Percentiles rank a stretch among this genome's conserved stretches.
Conservation (phyloP, 2,329 filamentous ascomycete genomes). For the Thielaviopsis cerberus region DNA sequence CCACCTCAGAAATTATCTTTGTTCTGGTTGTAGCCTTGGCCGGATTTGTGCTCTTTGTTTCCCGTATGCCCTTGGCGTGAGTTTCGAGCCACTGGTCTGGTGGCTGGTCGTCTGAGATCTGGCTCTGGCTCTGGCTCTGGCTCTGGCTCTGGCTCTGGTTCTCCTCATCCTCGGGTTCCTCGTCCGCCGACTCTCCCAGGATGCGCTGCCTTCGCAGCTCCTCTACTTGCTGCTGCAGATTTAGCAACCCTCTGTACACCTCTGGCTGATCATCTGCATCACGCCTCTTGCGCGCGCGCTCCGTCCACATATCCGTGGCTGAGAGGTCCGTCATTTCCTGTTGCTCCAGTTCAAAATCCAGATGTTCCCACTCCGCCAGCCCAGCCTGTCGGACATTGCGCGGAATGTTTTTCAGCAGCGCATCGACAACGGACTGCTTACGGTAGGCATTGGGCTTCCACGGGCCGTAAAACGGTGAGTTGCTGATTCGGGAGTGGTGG, state of each 20-base stretch:
- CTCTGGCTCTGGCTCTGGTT: too few relatives aligned
- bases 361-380: constrained; percentile 26
- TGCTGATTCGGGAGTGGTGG: constrained; percentile 22
- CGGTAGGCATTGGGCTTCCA: constrained; percentile 23
- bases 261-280: background rate
- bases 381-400: constrained; percentile 21
- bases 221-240: background rate
- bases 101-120: background rate
- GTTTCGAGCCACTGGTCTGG: background rate
- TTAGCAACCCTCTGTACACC: background rate
- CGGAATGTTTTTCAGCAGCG: constrained; percentile 24
- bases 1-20: too few relatives aligned
- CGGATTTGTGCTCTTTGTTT: background rate
- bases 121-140: too few relatives aligned
- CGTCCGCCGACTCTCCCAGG: background rate
- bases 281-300: background rate
- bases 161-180: background rate
- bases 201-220: background rate
- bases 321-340: background rate
- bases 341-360: constrained; percentile 15
- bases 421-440: constrained; percentile 20
- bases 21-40: background rate
- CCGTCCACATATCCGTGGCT: constrained; percentile 2
- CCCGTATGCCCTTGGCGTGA: background rate
- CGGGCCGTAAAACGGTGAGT: constrained; percentile 21